A percentile compares a stretch with the other conserved stretches of the same genome.
phyloP scores from a whole-genome alignment of 148 eudicot genomes.

The Fallopia convolvulus region DNA sequence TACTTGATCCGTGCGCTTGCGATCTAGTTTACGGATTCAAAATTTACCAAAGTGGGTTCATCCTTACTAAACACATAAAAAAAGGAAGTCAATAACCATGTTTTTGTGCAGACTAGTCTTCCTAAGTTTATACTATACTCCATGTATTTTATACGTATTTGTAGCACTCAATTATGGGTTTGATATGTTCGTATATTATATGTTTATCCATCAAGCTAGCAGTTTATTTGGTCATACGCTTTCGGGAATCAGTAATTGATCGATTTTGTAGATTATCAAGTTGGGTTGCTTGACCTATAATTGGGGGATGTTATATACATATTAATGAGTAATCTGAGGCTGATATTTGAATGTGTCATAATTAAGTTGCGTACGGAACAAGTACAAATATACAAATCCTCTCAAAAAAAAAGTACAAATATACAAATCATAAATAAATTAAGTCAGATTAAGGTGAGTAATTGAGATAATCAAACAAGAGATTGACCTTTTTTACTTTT shows the following conservation, averaged over 20 bases:
- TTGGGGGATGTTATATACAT: neutral
- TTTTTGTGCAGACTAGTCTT: neutral
- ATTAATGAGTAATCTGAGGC: neutral
- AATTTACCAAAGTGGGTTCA: too few species aligned
- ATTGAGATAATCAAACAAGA: neutral
- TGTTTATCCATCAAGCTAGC: too few species aligned
- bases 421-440: neutral
- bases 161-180: neutral
- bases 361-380: neutral
- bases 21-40: too few species aligned
- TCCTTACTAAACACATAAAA: too few species aligned
- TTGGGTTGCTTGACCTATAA: neutral
- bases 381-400: neutral
- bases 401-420: too few species aligned
- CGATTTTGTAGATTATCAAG: neutral
- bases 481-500: neutral
- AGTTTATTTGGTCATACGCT: too few species aligned
- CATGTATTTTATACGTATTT: neutral
- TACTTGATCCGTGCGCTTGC: too few species aligned
- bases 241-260: neutral
- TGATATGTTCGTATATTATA: too few species aligned
- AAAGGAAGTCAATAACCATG: slow-evolving; percentile 1
- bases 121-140: neutral
- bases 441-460: neutral
- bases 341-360: neutral